Conservation (phyloP, 345 rosid genomes). For the Zanthoxylum bungeanum region DNA sequence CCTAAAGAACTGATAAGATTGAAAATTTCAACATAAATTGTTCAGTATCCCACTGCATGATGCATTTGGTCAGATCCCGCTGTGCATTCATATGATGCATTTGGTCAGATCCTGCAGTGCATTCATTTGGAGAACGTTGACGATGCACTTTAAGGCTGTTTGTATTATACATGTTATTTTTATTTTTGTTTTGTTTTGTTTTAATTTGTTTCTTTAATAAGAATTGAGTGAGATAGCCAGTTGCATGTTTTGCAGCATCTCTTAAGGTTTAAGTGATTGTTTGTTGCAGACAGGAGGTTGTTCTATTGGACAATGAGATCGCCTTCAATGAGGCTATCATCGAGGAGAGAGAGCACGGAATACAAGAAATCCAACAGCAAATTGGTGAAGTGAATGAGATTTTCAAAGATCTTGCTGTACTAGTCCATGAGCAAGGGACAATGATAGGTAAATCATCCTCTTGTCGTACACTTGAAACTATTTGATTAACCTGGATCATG, state of each 20-base stretch:
- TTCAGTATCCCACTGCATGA: background rate
- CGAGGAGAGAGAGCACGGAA: slow-evolving; percentile 95
- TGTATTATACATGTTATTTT: background rate
- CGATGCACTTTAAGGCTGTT: background rate
- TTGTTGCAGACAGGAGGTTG: slow-evolving; percentile 72
- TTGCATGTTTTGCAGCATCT: background rate
- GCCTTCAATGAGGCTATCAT: slow-evolving; percentile 85
- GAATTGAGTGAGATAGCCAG: background rate
- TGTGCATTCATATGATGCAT: background rate
- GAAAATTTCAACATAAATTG: background rate
- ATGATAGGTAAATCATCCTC: slow-evolving; percentile 60
- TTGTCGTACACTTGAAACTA: background rate
- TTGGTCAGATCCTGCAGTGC: background rate
- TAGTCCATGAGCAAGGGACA: slow-evolving; percentile 94
- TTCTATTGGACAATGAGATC: slow-evolving; percentile 85
- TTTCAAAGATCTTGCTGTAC: slow-evolving; percentile 87
- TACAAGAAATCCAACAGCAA: slow-evolving; percentile 89
- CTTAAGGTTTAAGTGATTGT: slow-evolving; percentile 10
- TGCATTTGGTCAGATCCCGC: background rate
- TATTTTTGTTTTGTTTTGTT: background rate
- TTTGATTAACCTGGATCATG: background rate
- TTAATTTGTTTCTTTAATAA: background rate
- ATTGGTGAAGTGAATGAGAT: slow-evolving; percentile 96
- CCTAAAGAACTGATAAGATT: background rate
- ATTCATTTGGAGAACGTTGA: background rate